Conservation (phyloP, 768 basidiomycete species). For the Xerocomellus dryophilus region DNA sequence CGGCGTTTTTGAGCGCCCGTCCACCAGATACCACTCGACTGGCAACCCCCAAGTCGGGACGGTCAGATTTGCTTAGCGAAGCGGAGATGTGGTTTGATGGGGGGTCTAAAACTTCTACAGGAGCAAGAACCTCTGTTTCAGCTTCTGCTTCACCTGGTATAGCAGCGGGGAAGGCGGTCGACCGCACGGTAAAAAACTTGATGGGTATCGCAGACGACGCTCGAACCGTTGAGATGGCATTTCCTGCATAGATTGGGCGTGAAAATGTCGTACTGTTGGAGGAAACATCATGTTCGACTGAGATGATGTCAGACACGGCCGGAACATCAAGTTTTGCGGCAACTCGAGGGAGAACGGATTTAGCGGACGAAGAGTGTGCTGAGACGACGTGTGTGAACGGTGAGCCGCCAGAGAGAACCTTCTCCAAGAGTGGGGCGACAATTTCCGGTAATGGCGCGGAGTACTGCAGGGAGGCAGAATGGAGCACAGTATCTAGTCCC, state of each 20-base stretch:
- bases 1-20: conserved; percentile 88
- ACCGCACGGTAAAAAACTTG: conserved; percentile 94
- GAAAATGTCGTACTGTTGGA: conserved; percentile 81
- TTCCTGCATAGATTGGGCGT: conserved; percentile 96
- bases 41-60: conserved; percentile 89
- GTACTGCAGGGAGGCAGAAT: conserved; percentile 70
- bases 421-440: conserved; percentile 79
- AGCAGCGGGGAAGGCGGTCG: conserved; percentile 82
- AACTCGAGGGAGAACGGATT: conserved; percentile 89
- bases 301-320: conserved; percentile 87
- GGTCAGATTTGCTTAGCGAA: conserved; percentile 81
- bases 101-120: conserved; percentile 55
- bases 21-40: conserved; percentile 91
- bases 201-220: conserved; percentile 71
- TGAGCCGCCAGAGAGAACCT: conserved; percentile 58
- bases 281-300: conserved; percentile 66
- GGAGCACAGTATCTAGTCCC: conserved; percentile 63
- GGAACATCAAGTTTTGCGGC: conserved; percentile 87
- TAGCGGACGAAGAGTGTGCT: conserved; percentile 87
- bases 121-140: conserved; percentile 58
- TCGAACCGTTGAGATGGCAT: conserved; percentile 90
- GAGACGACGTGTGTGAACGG: conserved; percentile 89
- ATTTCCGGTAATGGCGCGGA: conserved; percentile 68
- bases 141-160: conserved; percentile 47
- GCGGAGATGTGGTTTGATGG: conserved; percentile 64